Base-by-base conservation (phyloP, 495 filamentous ascomycete species). In the Oidiodendron maius region DNA sequence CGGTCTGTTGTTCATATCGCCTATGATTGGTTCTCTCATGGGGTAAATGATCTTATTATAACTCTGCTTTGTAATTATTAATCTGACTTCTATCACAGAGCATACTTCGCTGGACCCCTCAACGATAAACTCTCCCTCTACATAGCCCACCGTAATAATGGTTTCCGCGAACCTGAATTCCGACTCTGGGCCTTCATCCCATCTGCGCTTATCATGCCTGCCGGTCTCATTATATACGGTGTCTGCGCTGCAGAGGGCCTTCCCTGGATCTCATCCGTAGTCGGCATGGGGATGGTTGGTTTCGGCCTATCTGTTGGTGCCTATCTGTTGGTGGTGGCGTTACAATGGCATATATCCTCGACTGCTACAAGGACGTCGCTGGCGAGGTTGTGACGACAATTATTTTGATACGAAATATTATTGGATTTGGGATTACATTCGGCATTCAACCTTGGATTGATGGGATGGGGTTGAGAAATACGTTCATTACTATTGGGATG, bases 131-230 rank as follows among this genome's bases (percentile, higher is more conserved):
- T 60, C 3, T 66, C 68, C 36, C 39, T 66, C 37, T 60, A 53
- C 30, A 63, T 64, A 16, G 55, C 70, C 1, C 65, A 64, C 40
- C 59, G 55, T 17, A 70, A 70, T 26, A 53, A 57, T 6, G 69
- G 68, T 44, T 59, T 70, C 28, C 65, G 61, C 28, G 68, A 72
- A 46, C 65, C 69, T 0, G 69, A 72, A 50, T 67, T 68, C 59
- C 61, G 68, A 30, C 61, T 71, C 11, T 65, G 22, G 12, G 15
- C 25, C 15, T 4, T 4, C 53, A 61, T 52, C 25, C 61, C 62
- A 12, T 25, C 51, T 22, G 65, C 60, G 2, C 34, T 64, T 1
- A 16, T 61, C 2, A 52, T 55, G 3, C 56, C 59, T 0, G 59
- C 47, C 5, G 62, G 61, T n/a, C 58, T 66, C 9, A 51, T 70